These are phyloP conservation scores for Trichophaea hybrida DNA, from an alignment of 2,329 filamentous ascomycete genomes.

Conservation along the genomic window DNA sequence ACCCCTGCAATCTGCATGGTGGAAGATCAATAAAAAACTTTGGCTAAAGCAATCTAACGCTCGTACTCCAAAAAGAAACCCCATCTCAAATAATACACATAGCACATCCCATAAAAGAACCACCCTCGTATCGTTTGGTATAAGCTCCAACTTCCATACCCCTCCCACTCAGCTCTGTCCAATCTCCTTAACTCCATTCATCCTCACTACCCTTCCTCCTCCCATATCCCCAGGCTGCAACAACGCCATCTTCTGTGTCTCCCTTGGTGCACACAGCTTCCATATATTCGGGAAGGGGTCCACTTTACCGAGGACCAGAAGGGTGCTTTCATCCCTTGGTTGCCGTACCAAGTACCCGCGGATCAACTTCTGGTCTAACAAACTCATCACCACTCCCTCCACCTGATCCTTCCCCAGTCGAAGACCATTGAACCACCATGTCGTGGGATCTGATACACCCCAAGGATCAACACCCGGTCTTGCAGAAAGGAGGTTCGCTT, in stretches of 20 bases:
- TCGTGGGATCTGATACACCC: not conserved
- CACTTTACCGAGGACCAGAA: conserved; percentile 14
- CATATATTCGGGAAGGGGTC: conserved; percentile 15
- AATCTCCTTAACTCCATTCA: conserved; percentile 20
- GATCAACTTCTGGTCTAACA: conserved; percentile 21
- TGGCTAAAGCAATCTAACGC: no score
- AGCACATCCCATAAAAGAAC: no score
- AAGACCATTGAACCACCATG: conserved; percentile 5
- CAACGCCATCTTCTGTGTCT: not conserved
- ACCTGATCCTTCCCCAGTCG: conserved; percentile 3
- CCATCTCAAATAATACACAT: no score
- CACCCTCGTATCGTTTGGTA: no score
- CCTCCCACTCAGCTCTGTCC: conserved; percentile 4
- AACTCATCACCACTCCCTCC: conserved; percentile 16
- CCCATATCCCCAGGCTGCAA: not conserved
- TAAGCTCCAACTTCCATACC: not conserved
- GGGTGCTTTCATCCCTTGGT: conserved; percentile 6
- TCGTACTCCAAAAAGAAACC: no score
- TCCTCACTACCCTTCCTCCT: conserved; percentile 17
- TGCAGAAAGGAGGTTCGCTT: conserved; percentile 6
- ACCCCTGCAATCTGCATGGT: no score
- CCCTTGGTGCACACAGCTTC: conserved; percentile 8
- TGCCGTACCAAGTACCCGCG: conserved; percentile 21
- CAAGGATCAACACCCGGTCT: not conserved
- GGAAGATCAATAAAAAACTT: no score